These are phyloP conservation scores for Cytospora piceae DNA, from an alignment of 2,329 filamentous ascomycete genomes.

Conservation along the genomic window DNA sequence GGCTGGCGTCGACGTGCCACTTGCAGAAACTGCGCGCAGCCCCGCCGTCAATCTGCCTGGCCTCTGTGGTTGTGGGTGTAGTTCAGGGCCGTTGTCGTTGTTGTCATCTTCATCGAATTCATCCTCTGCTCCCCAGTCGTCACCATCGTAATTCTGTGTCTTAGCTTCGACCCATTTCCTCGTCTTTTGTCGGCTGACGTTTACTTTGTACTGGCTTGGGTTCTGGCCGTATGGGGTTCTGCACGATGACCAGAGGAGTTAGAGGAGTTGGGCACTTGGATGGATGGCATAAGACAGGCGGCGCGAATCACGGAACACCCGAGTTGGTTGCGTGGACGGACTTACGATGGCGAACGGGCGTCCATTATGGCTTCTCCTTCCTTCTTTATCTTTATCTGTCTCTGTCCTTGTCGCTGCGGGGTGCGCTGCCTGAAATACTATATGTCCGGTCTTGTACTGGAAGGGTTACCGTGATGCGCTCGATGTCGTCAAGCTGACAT, in stretches of 20 bases:
- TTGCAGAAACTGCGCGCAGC: constrained; percentile 26
- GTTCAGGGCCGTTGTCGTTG: constrained; percentile 37
- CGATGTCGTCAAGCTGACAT: background rate
- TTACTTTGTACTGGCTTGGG: constrained; percentile 68
- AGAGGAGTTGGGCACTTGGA: constrained; percentile 11
- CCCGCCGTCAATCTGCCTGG: constrained; percentile 26
- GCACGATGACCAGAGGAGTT: constrained; percentile 23
- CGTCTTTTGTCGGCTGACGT: constrained; percentile 87
- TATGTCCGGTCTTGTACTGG: background rate
- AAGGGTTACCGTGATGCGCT: background rate
- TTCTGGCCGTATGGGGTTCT: constrained; percentile 37
- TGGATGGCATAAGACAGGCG: constrained; percentile 6
- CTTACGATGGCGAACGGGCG: constrained; percentile 27
- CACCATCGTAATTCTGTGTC: constrained; percentile 83
- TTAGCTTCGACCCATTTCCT: constrained; percentile 95
- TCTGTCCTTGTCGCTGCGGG: background rate
- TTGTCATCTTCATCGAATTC: constrained; percentile 65
- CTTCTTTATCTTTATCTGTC: background rate
- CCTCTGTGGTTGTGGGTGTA: constrained; percentile 26
- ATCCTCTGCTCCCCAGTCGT: constrained; percentile 84
- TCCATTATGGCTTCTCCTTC: constrained; percentile 22
- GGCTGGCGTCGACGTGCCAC: constrained; percentile 20
- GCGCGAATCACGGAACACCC: constrained; percentile 12
- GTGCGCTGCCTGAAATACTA: background rate
- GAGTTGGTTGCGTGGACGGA: background rate